Evolutionary conservation across 2,329 filamentous ascomycete species (phyloP).

Genomic region (Botryotinia globosa): DNA sequence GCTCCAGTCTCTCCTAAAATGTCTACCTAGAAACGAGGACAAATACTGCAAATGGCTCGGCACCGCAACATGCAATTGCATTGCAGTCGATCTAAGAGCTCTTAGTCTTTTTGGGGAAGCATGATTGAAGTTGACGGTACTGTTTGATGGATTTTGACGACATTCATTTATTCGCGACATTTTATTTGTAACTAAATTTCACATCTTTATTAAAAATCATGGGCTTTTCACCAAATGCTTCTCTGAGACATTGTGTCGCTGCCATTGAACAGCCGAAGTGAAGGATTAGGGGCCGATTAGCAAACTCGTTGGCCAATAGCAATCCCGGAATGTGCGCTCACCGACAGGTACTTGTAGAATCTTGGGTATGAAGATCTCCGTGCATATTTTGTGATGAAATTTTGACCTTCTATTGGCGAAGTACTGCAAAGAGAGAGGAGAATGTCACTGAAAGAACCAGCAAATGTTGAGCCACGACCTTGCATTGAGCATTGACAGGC

Average conservation of each 20-base stretch:
- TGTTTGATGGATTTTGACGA: not conserved
- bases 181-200: not conserved
- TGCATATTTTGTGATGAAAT: not conserved
- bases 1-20: not conserved
- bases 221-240: not conserved
- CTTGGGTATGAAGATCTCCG: not conserved
- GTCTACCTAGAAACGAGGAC: not conserved
- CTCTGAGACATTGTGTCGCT: not conserved
- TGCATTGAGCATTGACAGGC: not conserved
- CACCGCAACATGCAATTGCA: not conserved
- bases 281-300: not conserved
- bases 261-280: not conserved
- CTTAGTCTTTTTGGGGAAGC: not conserved
- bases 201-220: too few relatives aligned
- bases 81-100: not conserved
- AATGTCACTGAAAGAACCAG: not conserved
- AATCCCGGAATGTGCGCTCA: not conserved
- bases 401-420: not conserved
- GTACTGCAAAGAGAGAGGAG: not conserved
- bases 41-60: not conserved
- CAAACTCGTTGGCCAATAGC: not conserved
- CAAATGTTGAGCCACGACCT: not conserved
- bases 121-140: not conserved
- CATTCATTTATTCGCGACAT: too few relatives aligned
- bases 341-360: not conserved